These are phyloP conservation scores for Umbelopsis sp. DNA, from an alignment of 371 early-diverging fungal genomes.

Conservation along the genomic window DNA sequence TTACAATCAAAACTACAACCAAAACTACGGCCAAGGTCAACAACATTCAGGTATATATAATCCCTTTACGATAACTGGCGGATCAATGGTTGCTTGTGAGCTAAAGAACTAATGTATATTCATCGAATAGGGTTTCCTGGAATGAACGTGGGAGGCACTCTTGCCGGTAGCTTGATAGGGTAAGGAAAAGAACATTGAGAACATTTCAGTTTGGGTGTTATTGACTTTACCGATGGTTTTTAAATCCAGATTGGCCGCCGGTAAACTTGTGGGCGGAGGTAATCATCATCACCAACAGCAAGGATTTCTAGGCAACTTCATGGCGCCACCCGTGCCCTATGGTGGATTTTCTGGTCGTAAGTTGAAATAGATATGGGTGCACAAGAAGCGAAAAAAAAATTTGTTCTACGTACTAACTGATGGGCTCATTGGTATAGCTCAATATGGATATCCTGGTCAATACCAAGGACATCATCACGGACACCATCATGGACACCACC, in stretches of 20 bases:
- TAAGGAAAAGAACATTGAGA: conserved; percentile 14
- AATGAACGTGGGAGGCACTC: conserved; percentile 24
- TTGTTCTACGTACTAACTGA: background rate
- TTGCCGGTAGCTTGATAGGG: conserved; percentile 31
- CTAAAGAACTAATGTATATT: too few species aligned
- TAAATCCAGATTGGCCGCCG: conserved; percentile 3
- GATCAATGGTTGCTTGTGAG: too few species aligned
- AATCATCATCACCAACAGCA: background rate
- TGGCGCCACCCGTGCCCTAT: conserved; percentile 2
- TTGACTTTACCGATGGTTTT: background rate
- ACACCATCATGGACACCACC: background rate
- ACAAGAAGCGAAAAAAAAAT: background rate
- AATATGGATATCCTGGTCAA: conserved; percentile 3
- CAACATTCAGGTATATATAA: background rate
- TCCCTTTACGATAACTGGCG: background rate
- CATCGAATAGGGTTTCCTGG: background rate
- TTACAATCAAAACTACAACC: background rate
- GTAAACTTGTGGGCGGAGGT: conserved; percentile 5
- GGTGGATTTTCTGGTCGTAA: conserved; percentile 10
- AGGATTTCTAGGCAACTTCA: background rate
- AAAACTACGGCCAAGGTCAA: background rate
- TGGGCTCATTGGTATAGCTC: background rate
- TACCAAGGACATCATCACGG: background rate
- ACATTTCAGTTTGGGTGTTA: too few species aligned
- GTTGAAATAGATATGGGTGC: background rate